Percentiles rank a stretch among this genome's conserved stretches.
phyloP scores from a whole-genome alignment of 495 filamentous ascomycete genomes.

The Neurospora sp. region DNA sequence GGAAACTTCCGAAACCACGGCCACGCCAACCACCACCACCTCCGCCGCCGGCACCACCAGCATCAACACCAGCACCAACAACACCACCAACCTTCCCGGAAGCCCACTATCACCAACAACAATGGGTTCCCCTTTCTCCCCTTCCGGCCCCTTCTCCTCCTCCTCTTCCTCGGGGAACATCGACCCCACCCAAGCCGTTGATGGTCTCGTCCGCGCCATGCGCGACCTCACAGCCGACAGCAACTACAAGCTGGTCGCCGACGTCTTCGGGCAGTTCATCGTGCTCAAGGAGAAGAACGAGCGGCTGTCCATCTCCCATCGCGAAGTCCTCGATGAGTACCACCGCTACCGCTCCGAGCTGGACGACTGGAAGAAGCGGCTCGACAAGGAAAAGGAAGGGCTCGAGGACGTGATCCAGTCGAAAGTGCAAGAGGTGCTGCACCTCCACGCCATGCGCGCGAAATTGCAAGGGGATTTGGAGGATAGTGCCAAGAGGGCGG shows the following conservation, averaged over 20 bases:
- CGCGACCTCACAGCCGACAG: slow-evolving; percentile 26
- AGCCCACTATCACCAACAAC: neutral
- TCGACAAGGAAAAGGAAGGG: slow-evolving; percentile 19
- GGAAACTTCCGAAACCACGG: neutral
- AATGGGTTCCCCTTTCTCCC: neutral
- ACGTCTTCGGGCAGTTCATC: slow-evolving; percentile 29
- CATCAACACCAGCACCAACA: neutral
- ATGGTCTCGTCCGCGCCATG: slow-evolving; percentile 28
- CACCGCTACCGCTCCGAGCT: slow-evolving; percentile 27
- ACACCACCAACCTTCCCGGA: neutral
- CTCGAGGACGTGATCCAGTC: slow-evolving; percentile 21
- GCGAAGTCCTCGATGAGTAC: slow-evolving; percentile 27
- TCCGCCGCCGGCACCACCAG: neutral
- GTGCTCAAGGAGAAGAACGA: slow-evolving; percentile 29
- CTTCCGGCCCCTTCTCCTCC: neutral
- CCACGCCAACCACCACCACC: neutral
- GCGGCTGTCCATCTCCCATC: slow-evolving; percentile 21
- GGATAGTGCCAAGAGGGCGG: slow-evolving; percentile 12
- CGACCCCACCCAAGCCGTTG: slow-evolving; percentile 22
- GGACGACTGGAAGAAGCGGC: slow-evolving; percentile 16
- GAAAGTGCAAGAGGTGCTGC: slow-evolving; percentile 20
- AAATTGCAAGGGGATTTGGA: slow-evolving; percentile 18
- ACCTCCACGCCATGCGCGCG: slow-evolving; percentile 14
- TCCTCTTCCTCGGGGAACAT: neutral
- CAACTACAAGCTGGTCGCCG: slow-evolving; percentile 31